phyloP scores from a whole-genome alignment of 2,329 filamentous ascomycete species.

The Cytospora paraplurivora region DNA sequence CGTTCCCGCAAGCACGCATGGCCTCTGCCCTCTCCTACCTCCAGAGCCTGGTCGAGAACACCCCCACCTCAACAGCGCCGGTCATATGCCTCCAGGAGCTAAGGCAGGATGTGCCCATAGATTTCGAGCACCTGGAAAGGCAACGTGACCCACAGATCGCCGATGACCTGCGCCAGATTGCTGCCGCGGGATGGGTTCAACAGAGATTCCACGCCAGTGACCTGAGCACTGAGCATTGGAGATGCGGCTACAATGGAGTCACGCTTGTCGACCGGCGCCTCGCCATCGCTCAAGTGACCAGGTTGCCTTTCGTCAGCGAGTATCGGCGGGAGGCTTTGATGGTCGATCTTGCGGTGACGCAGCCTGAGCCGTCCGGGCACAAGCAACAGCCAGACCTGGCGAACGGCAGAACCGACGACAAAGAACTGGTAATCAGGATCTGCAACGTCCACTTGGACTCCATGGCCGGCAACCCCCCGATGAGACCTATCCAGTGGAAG shows the following conservation, averaged over 20 bases:
- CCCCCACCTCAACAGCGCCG: conserved; percentile 33
- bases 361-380: neutral
- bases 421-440: conserved; percentile 9
- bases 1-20: conserved; percentile 34
- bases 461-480: conserved; percentile 18
- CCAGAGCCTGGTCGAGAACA: conserved; percentile 18
- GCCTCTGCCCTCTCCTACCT: conserved; percentile 34
- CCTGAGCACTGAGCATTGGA: conserved; percentile 44
- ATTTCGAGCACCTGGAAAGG: conserved; percentile 3
- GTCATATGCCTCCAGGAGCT: conserved; percentile 55
- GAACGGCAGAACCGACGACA: too few species aligned
- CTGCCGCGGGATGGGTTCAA: conserved; percentile 47
- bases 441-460: conserved; percentile 26
- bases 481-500: conserved; percentile 23
- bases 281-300: conserved; percentile 44
- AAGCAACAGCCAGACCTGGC: neutral
- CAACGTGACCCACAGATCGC: conserved; percentile 35
- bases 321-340: conserved; percentile 54
- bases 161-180: conserved; percentile 48
- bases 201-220: conserved; percentile 51
- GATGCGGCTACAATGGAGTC: conserved; percentile 50
- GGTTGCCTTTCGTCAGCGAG: conserved; percentile 50
- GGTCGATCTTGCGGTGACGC: conserved; percentile 45
- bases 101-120: conserved; percentile 8
- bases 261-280: conserved; percentile 52